phyloP scores from a whole-genome alignment of 2,329 filamentous ascomycete genomes.

The Sporothrix sp. region DNA sequence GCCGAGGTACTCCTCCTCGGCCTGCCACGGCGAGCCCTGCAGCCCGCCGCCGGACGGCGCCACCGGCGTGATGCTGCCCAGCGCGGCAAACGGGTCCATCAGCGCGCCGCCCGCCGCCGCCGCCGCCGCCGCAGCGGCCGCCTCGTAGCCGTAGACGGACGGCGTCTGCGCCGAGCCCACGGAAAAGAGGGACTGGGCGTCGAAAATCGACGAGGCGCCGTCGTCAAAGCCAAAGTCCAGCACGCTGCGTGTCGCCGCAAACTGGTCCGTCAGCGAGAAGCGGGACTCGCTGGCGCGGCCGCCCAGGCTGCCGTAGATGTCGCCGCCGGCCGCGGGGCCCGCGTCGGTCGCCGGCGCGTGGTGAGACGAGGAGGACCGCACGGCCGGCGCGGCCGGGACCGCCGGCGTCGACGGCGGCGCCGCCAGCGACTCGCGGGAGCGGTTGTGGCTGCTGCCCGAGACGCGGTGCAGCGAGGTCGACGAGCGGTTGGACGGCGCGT shows the following conservation, averaged over 20 bases:
- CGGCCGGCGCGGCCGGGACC: too few species aligned
- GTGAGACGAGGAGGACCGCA: background rate
- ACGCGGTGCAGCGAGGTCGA: conserved; percentile 13
- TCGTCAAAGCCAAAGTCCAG: conserved; percentile 41
- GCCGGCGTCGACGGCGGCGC: background rate
- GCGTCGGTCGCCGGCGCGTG: background rate
- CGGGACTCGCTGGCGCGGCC: conserved; percentile 32
- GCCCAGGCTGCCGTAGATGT: conserved; percentile 13
- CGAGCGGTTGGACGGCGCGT: conserved; percentile 13
- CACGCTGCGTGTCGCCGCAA: conserved; percentile 36
- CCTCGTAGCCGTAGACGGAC: conserved; percentile 4
- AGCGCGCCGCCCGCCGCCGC: conserved; percentile 16
- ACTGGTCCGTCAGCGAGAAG: conserved; percentile 39
- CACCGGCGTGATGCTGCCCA: conserved; percentile 5
- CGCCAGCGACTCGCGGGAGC: background rate
- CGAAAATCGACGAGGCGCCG: conserved; percentile 32
- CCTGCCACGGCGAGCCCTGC: conserved; percentile 10
- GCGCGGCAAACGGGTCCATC: conserved; percentile 10
- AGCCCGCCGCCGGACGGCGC: background rate
- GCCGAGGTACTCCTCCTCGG: conserved; percentile 10
- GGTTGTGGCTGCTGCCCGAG: background rate
- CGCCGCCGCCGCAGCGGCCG: conserved; percentile 12
- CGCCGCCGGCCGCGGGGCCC: background rate
- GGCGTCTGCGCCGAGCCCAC: conserved; percentile 10
- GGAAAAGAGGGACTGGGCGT: conserved; percentile 19